These are phyloP conservation scores for Dillenia turbinata DNA, from an alignment of 164 flowering plant genomes.

Conservation along the genomic window DNA sequence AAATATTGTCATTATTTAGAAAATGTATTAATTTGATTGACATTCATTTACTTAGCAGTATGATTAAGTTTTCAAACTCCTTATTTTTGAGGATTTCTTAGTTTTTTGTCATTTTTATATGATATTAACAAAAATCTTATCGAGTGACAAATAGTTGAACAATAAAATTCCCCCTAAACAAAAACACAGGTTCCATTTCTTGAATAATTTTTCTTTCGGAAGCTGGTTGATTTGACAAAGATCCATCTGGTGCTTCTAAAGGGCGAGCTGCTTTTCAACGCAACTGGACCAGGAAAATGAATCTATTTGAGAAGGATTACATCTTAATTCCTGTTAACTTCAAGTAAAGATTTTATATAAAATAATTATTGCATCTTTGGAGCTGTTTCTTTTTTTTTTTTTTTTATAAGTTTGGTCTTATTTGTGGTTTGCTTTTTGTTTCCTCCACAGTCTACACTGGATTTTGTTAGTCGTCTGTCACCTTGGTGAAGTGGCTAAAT, in stretches of 20 bases:
- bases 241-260: slow-evolving; percentile 66
- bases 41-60: too few species aligned
- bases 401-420: slow-evolving; percentile 1
- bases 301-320: slow-evolving; percentile 86
- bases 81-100: too few species aligned
- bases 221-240: slow-evolving; percentile 88
- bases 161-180: slow-evolving; percentile 50
- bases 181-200: slow-evolving; percentile 64
- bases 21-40: too few species aligned
- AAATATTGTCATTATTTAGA: too few species aligned
- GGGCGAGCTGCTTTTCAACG: slow-evolving; percentile 88
- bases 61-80: too few species aligned
- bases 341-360: slow-evolving; percentile 48
- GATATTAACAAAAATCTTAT: neutral
- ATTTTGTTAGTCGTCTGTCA: slow-evolving; percentile 87
- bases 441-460: slow-evolving; percentile 79
- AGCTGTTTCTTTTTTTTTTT: neutral
- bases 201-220: slow-evolving; percentile 95
- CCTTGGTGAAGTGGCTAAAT: slow-evolving; percentile 74
- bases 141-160: slow-evolving; percentile 65
- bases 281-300: slow-evolving; percentile 94
- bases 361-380: slow-evolving; percentile 2
- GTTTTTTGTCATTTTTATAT: too few species aligned
- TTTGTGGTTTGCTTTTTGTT: slow-evolving; percentile 10
- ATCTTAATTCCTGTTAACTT: slow-evolving; percentile 89